Conservation (phyloP, 345 rosid genomes). For the Citrus reticulata region DNA sequence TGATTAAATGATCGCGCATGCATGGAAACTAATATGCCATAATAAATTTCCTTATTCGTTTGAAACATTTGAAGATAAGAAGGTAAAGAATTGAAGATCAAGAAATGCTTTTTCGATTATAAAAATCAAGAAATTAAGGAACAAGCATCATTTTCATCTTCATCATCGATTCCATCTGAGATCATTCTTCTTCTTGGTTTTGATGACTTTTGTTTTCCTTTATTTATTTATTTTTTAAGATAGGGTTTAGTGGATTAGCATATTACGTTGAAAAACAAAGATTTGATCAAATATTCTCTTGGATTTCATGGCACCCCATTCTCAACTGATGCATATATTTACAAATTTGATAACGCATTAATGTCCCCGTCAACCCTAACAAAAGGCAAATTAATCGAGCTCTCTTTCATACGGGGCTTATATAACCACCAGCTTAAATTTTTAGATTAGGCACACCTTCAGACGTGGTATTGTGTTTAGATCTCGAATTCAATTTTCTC, state of each 20-base stretch:
- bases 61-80: too few species aligned
- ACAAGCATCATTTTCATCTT: background rate
- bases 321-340: background rate
- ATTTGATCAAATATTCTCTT: slow-evolving; percentile 1
- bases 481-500: too few species aligned
- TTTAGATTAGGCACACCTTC: too few species aligned
- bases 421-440: too few species aligned
- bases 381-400: background rate
- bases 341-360: background rate
- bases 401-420: too few species aligned
- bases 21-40: too few species aligned
- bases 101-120: background rate
- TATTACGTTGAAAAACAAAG: background rate
- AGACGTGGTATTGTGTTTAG: too few species aligned
- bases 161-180: background rate
- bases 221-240: background rate
- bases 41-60: too few species aligned
- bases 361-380: background rate
- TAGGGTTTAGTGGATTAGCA: background rate
- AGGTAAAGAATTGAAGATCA: background rate
- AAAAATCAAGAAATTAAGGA: background rate
- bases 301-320: background rate
- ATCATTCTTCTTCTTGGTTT: background rate
- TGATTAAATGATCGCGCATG: too few species aligned
- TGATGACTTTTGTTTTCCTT: background rate